Base-by-base conservation (phyloP, 768 basidiomycete genomes). In the Lentinula lateritia region DNA sequence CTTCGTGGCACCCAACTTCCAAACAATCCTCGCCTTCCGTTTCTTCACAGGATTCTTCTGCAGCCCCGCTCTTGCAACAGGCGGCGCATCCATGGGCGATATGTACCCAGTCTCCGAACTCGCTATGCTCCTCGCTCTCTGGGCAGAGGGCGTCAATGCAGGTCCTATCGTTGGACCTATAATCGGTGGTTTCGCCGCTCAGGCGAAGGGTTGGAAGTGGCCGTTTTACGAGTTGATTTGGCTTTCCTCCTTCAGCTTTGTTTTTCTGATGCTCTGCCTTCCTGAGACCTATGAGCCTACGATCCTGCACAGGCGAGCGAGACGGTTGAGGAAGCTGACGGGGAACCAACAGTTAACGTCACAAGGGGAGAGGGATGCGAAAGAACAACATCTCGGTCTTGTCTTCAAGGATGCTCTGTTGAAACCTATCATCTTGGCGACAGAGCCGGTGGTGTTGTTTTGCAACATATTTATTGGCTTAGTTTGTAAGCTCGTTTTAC, bases 1-100 rank as follows among this genome's bases (percentile, higher is more conserved):
- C 1, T 69, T 72, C 23, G 68, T 72, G 3, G 69, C 72, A 6
- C 68, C 62, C 32, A 74, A 73, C 58, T 67, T 73, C 38, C 67
- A 61, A 41, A 71, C 70, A 55, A 61, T 74, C 38, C 69, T 75
- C 48, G 71, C 69, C 10, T 69, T 74, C 62, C 69, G 74, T 13
- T 74, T 75, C 66, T 61, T 74, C 28, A 70, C 74, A 1, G 74
- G 74, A 5, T 73, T 73, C 61, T 64, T 72, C 20, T 73, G 73
- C 2, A 71, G 68, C 6, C 73, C 74, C 15, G 67, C 72, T 13
- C 70, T 75, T 20, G 74, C 73, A 0, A 75, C 73, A 13, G 62
- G 57, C 32, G 70, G 70, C 15, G 71, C 71, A n/a, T 68, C 63
- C 12, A 52, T 72, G 45, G 67, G 63, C 9, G 70, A 72, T 48